Conservation (phyloP, 495 filamentous ascomycete genomes). For the Polyplosphaeria fusca region DNA sequence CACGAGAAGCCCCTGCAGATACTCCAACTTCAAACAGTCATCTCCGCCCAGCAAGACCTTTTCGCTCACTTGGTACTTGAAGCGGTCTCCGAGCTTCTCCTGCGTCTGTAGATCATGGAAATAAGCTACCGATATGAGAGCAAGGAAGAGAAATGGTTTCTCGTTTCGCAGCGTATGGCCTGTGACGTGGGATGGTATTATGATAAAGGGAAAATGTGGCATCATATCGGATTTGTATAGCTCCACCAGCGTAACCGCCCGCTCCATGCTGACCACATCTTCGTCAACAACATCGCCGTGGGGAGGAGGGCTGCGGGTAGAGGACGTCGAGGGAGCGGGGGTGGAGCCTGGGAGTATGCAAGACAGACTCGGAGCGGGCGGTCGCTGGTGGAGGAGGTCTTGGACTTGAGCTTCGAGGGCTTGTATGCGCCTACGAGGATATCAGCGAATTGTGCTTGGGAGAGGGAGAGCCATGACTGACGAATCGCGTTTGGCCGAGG, state of each 20-base stretch:
- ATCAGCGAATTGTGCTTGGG: too few species aligned
- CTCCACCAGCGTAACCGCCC: constrained; percentile 20
- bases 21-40: constrained; percentile 18
- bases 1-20: constrained; percentile 27
- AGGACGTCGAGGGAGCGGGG: constrained; percentile 2
- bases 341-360: not conserved
- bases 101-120: constrained; percentile 17
- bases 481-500: constrained; percentile 27
- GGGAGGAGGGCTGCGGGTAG: not conserved
- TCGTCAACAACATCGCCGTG: constrained; percentile 20
- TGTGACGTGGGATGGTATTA: constrained; percentile 9
- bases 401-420: constrained; percentile 27
- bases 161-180: constrained; percentile 7
- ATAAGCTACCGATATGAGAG: constrained; percentile 18
- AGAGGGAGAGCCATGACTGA: constrained; percentile 2
- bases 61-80: constrained; percentile 27
- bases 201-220: constrained; percentile 28
- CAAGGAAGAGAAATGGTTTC: constrained; percentile 26
- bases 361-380: not conserved
- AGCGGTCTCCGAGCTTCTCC: constrained; percentile 15
- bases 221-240: constrained; percentile 31
- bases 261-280: constrained; percentile 19
- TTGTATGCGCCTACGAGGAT: constrained; percentile 17
- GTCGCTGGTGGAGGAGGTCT: constrained; percentile 8
- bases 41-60: constrained; percentile 23